Evolutionary conservation across 2,329 filamentous ascomycete genomes (phyloP), one percentile per base, ranked within the genome.

Genomic region (Colletotrichum liaoningense): DNA sequence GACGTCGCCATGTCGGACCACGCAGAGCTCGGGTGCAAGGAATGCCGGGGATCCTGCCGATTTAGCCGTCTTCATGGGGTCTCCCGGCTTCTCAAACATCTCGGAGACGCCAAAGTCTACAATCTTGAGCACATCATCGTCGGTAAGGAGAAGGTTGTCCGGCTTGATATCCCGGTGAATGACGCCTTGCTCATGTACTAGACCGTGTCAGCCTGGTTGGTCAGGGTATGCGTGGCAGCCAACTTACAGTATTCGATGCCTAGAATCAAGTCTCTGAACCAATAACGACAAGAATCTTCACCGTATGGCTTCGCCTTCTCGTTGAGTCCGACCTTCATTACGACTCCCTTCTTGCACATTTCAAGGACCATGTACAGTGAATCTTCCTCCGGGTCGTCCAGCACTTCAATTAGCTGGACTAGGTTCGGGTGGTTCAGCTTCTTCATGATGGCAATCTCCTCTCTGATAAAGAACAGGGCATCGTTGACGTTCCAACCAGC

Each of bases 31-130:
- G 0, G 97, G 97, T 0, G 97, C 94, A 71, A 98, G 89, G 79
- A 99, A 99, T 0, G 97, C 97, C 0, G 97, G 97, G 4, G 95
- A 98, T 1, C 97, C 97, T 12, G 95, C 95, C 4, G 95, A 96
- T 83, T 98, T 99, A 72, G 93, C 92, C 0, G 95, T 98, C 81
- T 91, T 92, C 97, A 98, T 98, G 58, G 94, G 89, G 2, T 93
- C 88, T 24, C 63, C 69, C 2, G 86, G 79, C 81, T 97, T 98
- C 80, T 96, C 93, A 77, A 99, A 99, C 92, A 99, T 98, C 80
- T 99, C 96, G 1, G 96, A 98, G 8, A 98, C 97, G n/a, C 97
- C 97, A 86, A 99, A 99, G 82, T 98, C 97, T 65, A 97, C 95
- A 76, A 99, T 93, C 82, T 98, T 99, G 65, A 99, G 89, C n/a